Evolutionary conservation across 2,329 filamentous ascomycete species (phyloP).

Genomic region (Hirsutella thompsonii): DNA sequence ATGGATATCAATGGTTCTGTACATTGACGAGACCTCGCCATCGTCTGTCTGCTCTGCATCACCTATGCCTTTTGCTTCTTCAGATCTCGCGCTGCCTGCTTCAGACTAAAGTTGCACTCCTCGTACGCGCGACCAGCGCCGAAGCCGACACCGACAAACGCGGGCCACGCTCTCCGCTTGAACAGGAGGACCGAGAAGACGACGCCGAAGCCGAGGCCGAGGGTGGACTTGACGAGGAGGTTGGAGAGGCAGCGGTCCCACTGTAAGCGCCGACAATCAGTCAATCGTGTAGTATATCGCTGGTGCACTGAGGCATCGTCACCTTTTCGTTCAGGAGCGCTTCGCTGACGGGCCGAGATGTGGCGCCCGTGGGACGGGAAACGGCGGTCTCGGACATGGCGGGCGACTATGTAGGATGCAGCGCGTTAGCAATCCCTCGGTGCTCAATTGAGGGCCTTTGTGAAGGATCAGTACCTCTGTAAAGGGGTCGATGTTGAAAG

Average conservation of each 20-base stretch:
- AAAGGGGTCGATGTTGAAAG: constrained; percentile 4
- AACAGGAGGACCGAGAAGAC: constrained; percentile 98
- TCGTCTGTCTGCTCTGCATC: not conserved
- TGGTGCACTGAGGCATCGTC: not conserved
- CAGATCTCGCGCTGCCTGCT: constrained; percentile 45
- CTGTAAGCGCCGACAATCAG: constrained; percentile 29
- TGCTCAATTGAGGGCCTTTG: no score
- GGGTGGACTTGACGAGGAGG: constrained; percentile 87
- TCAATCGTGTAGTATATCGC: constrained; percentile 26
- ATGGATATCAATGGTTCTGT: constrained; percentile 11
- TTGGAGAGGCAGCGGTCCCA: constrained; percentile 99
- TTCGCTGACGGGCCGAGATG: constrained; percentile 86
- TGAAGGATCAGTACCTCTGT: constrained; percentile 2
- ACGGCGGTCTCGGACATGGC: constrained; percentile 42
- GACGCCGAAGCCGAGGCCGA: constrained; percentile 93
- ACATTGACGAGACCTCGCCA: constrained; percentile 9
- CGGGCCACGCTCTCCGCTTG: constrained; percentile 95
- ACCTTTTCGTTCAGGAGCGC: constrained; percentile 97
- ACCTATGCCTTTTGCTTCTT: constrained; percentile 34
- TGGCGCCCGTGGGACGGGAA: constrained; percentile 44
- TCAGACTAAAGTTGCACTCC: constrained; percentile 81
- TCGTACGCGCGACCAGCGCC: constrained; percentile 95
- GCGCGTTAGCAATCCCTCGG: no score
- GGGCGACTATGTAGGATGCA: constrained; percentile 2
- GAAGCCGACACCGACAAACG: constrained; percentile 88